These are phyloP conservation scores for Aspergillus oerlinghausenensis DNA, from an alignment of 2,329 filamentous ascomycete species.

Conservation along the genomic window DNA sequence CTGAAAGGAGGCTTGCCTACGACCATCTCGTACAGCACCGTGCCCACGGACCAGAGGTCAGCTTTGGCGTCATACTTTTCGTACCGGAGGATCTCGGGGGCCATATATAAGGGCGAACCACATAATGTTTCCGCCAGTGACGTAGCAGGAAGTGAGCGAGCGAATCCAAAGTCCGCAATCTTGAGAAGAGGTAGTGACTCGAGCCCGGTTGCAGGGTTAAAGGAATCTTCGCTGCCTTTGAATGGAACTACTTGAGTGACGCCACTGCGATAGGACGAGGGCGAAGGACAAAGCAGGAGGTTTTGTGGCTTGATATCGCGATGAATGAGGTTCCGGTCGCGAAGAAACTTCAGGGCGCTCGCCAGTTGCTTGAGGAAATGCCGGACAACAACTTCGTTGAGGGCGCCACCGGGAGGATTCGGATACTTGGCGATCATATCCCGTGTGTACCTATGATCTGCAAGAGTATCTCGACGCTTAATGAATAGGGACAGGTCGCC, in stretches of 20 bases:
- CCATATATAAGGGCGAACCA: conserved; percentile 97
- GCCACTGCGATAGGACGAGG: conserved; percentile 61
- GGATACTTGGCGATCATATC: conserved; percentile 95
- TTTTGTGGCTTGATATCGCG: conserved; percentile 98
- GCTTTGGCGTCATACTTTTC: conserved; percentile 97
- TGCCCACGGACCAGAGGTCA: conserved; percentile 95
- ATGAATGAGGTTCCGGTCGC: conserved; percentile 82
- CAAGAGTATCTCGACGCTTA: conserved; percentile 81
- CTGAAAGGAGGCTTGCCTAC: conserved; percentile 85
- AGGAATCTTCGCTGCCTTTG: conserved; percentile 73
- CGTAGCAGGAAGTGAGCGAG: conserved; percentile 81
- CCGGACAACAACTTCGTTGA: conserved; percentile 92
- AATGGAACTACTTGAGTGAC: conserved; percentile 63
- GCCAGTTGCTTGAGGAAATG: conserved; percentile 95
- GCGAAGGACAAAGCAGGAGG: conserved; percentile 79
- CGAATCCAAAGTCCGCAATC: conserved; percentile 98
- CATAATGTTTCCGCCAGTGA: conserved; percentile 94
- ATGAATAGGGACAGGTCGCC: conserved; percentile 94
- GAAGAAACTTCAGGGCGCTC: conserved; percentile 85
- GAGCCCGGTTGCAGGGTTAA: conserved; percentile 76
- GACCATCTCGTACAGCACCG: conserved; percentile 93
- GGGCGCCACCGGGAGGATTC: conserved; percentile 72
- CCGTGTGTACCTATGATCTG: conserved; percentile 72
- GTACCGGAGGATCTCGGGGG: conserved; percentile 92
- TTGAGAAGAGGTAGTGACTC: conserved; percentile 91